Base-by-base conservation (phyloP, 1,284 basidiomycete species). In the Malassezia brasiliensis region DNA sequence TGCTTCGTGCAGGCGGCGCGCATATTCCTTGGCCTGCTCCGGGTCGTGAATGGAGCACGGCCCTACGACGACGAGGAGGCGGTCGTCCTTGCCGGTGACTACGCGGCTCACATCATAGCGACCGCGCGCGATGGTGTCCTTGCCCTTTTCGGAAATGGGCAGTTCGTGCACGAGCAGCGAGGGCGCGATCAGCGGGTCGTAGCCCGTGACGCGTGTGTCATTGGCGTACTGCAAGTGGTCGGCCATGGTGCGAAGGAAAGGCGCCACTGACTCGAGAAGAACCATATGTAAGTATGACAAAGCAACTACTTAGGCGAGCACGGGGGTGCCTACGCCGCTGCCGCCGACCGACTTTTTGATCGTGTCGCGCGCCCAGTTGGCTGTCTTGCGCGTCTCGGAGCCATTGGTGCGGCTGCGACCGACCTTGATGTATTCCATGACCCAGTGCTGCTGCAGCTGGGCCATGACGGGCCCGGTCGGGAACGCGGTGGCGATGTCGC, bases 31-130 rank as follows among this genome's bases (percentile, higher is more conserved):
- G 3, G 93, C 91, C 75, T 91, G 87, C 46, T 85, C 83, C 4
- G 88, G 78, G 30, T 84, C 87, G 77, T 98, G 93, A 64, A 98
- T 94, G 3, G 88, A 93, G 79, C 93, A 98, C 17, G 93, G 93
- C 4, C 93, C 93, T 60, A 75, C 74, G 17, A 75, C 67, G 37
- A 75, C 74, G 15, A 75, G 63, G 44, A 75, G 58, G 17, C 66
- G 66, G 57, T 75, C 74, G 48, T 73, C 69, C 32, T 63, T 52
- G 39, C 73, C 72, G 41, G 68, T 65, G 38, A 74, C 66, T 50
- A 72, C 62, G 42, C 61, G 63, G 39, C 53, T 56, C 9, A 66
- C 62, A 12, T 64, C 56, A 20, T 53, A 62, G 48, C 71, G 64
- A 28, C 62, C 71, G 11, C 59, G 56, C 7, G 69, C 71, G 51